Evolutionary conservation across 352 stramenopile species (phyloP).

Genomic region (Globisporangium viniferum): DNA sequence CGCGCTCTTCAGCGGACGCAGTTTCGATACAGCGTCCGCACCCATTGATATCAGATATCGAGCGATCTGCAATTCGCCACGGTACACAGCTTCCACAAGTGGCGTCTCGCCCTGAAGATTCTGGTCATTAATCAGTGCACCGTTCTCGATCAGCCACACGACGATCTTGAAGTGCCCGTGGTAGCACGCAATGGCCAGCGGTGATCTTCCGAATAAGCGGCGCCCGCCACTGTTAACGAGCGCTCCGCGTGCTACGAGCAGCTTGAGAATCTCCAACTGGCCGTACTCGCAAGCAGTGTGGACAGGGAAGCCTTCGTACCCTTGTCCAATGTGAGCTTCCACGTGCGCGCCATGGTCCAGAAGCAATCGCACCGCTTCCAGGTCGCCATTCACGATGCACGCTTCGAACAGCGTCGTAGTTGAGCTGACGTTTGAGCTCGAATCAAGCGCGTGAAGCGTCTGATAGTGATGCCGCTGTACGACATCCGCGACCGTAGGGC

Average conservation of each 20-base stretch:
- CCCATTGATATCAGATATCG: neutral
- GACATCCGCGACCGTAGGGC: neutral
- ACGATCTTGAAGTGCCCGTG: neutral
- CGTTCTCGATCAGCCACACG: neutral
- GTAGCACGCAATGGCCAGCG: neutral
- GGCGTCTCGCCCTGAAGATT: neutral
- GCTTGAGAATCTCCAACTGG: neutral
- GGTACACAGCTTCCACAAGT: neutral
- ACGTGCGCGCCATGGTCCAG: neutral
- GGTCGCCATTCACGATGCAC: neutral
- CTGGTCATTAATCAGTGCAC: neutral
- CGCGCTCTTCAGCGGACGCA: neutral
- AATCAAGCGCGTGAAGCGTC: neutral
- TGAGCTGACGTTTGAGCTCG: too few relatives aligned
- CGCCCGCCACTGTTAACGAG: neutral
- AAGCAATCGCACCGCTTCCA: neutral
- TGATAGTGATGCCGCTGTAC: neutral
- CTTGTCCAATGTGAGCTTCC: neutral
- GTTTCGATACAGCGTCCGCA: neutral
- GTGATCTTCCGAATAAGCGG: neutral
- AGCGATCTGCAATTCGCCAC: neutral
- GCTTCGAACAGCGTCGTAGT: neutral
- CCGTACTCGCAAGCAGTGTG: neutral
- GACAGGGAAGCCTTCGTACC: neutral
- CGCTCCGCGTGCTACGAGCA: neutral